Conservation (phyloP, 371 early-diverging fungal species). For the Paramicrosporidium saccamoebae region DNA sequence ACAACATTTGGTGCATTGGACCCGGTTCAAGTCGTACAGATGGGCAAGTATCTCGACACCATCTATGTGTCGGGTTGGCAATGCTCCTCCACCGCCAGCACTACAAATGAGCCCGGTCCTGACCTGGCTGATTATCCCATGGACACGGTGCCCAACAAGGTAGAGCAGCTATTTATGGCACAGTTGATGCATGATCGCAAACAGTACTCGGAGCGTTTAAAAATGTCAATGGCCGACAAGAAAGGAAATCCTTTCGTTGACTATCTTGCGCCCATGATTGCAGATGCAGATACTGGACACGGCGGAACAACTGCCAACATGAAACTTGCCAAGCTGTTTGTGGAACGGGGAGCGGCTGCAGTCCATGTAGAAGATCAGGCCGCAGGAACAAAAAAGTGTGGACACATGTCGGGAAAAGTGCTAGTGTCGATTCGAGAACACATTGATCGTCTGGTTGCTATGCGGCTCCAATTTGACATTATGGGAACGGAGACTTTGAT, state of each 20-base stretch:
- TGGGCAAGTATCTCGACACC: slow-evolving; percentile 88
- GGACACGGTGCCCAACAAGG: slow-evolving; percentile 96
- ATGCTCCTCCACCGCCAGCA: slow-evolving; percentile 80
- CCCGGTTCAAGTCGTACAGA: slow-evolving; percentile 76
- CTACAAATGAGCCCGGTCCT: slow-evolving; percentile 90
- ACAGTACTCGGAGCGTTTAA: slow-evolving; percentile 59
- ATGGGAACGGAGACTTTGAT: slow-evolving; percentile 84
- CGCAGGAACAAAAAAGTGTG: slow-evolving; percentile 88
- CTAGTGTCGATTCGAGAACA: slow-evolving; percentile 84
- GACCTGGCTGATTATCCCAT: slow-evolving; percentile 94
- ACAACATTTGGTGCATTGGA: slow-evolving; percentile 78
- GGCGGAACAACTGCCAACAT: slow-evolving; percentile 69
- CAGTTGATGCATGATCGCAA: slow-evolving; percentile 91
- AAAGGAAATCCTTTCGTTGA: slow-evolving; percentile 36
- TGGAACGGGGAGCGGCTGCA: slow-evolving; percentile 64
- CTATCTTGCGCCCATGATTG: slow-evolving; percentile 77
- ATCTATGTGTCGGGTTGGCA: slow-evolving; percentile 95
- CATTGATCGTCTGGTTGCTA: slow-evolving; percentile 79
- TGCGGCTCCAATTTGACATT: slow-evolving; percentile 85
- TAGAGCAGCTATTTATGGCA: slow-evolving; percentile 87
- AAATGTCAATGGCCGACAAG: slow-evolving; percentile 24
- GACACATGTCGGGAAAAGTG: slow-evolving; percentile 96
- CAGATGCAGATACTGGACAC: slow-evolving; percentile 91
- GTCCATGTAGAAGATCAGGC: slow-evolving; percentile 82
- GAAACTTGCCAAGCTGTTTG: slow-evolving; percentile 74